phyloP scores from a whole-genome alignment of 2,329 filamentous ascomycete species.

The Fusarium temperatum region DNA sequence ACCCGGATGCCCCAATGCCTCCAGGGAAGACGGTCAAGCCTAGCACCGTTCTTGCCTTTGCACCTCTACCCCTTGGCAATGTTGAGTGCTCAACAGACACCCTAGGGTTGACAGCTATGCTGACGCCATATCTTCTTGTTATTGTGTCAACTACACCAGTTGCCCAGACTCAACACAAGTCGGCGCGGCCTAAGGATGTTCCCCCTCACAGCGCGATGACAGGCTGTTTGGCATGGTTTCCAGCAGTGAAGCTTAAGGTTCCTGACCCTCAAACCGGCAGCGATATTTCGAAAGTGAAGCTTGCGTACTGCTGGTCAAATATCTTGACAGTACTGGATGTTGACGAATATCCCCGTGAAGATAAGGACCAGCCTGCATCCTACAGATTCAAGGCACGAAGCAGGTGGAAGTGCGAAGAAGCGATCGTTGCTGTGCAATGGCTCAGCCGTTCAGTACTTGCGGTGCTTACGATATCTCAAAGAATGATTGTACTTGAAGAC shows the following conservation, averaged over 20 bases:
- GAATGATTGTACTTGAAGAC: constrained; percentile 92
- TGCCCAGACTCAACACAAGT: constrained; percentile 96
- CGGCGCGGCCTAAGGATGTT: constrained; percentile 88
- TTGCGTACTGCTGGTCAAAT: constrained; percentile 99
- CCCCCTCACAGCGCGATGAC: constrained; percentile 90
- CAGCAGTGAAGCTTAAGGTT: constrained; percentile 89
- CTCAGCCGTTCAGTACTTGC: constrained; percentile 91
- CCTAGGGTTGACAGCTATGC: constrained; percentile 91
- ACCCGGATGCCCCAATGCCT: constrained; percentile 75
- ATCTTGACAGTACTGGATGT: constrained; percentile 94
- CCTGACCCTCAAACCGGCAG: constrained; percentile 73
- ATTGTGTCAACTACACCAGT: constrained; percentile 97
- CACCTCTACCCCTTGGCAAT: constrained; percentile 91
- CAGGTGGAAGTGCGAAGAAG: constrained; percentile 92
- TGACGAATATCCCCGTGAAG: constrained; percentile 72
- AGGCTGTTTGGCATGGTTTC: constrained; percentile 96
- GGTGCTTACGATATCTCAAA: constrained; percentile 92
- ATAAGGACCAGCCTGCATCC: constrained; percentile 79
- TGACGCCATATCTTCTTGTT: constrained; percentile 94
- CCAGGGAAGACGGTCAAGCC: constrained; percentile 79
- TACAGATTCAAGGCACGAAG: constrained; percentile 85
- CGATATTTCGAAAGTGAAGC: constrained; percentile 80
- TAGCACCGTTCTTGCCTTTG: constrained; percentile 93
- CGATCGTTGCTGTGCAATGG: constrained; percentile 97
- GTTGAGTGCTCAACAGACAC: constrained; percentile 87